Conservation (phyloP, 257 asterid species). For the Solanum lignicaule region DNA sequence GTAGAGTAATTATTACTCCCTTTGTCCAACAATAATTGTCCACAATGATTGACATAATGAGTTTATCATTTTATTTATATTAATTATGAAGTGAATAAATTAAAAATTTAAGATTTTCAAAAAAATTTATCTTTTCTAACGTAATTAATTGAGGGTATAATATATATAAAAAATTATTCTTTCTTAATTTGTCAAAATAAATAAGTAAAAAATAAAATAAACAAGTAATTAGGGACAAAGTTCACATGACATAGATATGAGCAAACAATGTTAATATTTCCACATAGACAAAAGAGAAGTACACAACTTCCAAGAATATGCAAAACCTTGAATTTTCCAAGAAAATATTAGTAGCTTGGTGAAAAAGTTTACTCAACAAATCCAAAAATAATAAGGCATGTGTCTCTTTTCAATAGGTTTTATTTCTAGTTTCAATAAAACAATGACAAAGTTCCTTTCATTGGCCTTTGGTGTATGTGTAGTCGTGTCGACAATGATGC, state of each 20-base stretch:
- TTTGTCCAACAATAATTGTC: neutral
- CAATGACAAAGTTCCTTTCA: neutral
- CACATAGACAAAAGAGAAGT: neutral
- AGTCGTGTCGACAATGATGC: neutral
- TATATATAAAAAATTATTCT: too few relatives aligned
- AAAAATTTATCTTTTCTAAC: too few relatives aligned
- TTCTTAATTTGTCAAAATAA: too few relatives aligned
- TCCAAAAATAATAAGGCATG: neutral
- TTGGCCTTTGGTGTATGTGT: neutral
- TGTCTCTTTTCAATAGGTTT: neutral
- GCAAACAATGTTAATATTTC: neutral
- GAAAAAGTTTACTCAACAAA: neutral
- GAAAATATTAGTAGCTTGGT: neutral
- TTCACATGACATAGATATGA: neutral
- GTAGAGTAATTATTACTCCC: too few relatives aligned
- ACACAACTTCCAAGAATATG: neutral
- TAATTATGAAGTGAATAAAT: too few relatives aligned
- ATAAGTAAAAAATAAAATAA: too few relatives aligned
- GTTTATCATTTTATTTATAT: too few relatives aligned
- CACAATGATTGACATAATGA: too few relatives aligned
- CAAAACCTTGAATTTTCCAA: neutral
- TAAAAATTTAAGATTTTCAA: too few relatives aligned
- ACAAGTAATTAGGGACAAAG: too few relatives aligned
- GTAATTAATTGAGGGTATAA: too few relatives aligned
- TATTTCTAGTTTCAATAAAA: neutral